Base-by-base conservation (phyloP, 208 protist genomes). In the Vickermania spadyakhi region DNA sequence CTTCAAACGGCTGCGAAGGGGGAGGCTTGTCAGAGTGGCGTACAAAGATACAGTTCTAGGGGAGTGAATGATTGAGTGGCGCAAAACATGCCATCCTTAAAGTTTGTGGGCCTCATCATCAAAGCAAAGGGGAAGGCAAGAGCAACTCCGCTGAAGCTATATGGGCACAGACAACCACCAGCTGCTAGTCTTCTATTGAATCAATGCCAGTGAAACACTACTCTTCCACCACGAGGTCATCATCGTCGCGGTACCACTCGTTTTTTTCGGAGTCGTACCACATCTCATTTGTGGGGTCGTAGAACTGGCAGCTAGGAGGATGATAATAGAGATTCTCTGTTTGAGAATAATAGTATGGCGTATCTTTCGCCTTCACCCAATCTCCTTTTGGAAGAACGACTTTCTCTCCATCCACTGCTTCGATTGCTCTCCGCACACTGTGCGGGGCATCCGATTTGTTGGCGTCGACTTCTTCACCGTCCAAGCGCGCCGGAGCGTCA, bases 181-280 rank as follows among this genome's bases (percentile, higher is more conserved):
- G 2, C 57, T 7, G 13, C 2, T 1, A 28, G 58, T 2, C 41
- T 25, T 26, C 14, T 28, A 14, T 14, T 14, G n/a, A 4, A 25
- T 31, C 65, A 62, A 53, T 51, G 74, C 26, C 56, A 66, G 45
- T 71, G 66, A n/a, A n/a, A n/a, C n/a, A n/a, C 3, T 53, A 66
- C 29, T 73, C 70, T 1, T 56, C 53, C 51, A 29, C 72, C 22
- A 79, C 68, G 23, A 26, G 51, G 1, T 66, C 51, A 3, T 71
- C 28, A 2, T 81, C 75, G 53, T 94, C 87, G 60, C 62, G 73
- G 66, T 91, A 91, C 87, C 87, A 94, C 77, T 94, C 87, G 25
- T 89, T 73, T 67, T 86, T 89, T 66, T 87, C 81, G 3, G 87
- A 81, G 63, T 91, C 87, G 56, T 89, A 94, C 87, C 87, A 94